Evolutionary conservation across 148 eudicot genomes (phyloP), one percentile per base, ranked within the genome.

Genomic region (Rhododendron henanense): DNA sequence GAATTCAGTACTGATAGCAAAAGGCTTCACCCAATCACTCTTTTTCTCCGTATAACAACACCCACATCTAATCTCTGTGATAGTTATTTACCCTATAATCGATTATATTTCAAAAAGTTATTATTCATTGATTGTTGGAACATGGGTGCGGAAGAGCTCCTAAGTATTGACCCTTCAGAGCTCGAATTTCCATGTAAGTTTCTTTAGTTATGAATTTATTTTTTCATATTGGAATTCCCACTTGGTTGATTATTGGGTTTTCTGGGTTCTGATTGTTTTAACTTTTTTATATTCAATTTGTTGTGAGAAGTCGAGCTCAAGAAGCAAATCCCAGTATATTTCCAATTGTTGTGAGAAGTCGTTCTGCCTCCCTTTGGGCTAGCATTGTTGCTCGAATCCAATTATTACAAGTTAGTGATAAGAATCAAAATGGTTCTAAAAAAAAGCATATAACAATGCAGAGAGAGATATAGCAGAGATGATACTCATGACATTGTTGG

Each of bases 281-380:
- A 33, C 11, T 84, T 87, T 85, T 88, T 82, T 79, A 47, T 67
- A 85, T 83, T 48, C 37, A 33, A 16, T 23, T 35, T 71, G 77
- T 83, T 39, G 67, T 19, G 31, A 47, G 35, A 45, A 96, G 99
- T 96, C 85, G 99, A 95, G 91, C 84, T 96, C 83, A 96, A 89
- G 95, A 96, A 96, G 92, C 99, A 96, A 97, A 95, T 95, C 95
- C 86, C 95, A n/a, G 93, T 94, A 79, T 89, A 94, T 84, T 92
- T 96, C 79, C 91, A 90, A 83, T 81, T 96, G 84, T 78, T 89
- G 28, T 31, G 31, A 31, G 31, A 31, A 31, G 31, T 31, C 31
- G 31, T 31, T 31, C 31, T 31, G 31, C 31, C 31, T 31, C 31
- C 31, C 31, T 31, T 31, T 31, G 31, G 31, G 31, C 31, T 31